Evolutionary conservation across 23 red algal genomes (phyloP), one percentile per base, ranked within the genome.

Genomic region (Chondrus crispus): DNA sequence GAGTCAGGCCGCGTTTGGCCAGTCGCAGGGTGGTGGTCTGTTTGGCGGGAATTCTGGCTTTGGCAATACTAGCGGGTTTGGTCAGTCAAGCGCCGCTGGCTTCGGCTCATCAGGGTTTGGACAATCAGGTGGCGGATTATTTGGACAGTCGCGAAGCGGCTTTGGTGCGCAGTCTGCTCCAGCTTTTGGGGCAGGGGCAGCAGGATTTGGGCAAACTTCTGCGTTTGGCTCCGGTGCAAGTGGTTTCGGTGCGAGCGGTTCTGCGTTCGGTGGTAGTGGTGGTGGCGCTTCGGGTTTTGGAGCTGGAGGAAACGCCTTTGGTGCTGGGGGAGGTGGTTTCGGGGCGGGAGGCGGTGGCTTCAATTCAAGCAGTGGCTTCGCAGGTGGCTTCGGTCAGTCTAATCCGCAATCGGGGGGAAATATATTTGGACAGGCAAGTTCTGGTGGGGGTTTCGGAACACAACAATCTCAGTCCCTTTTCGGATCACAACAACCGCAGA

Each of bases 21-120:
- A 24, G 30, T 28, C 75, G 2, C 40, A n/a, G 20, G 76, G 73
- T 13, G 71, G 71, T 76, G 71, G 71, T 37, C 38, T 76, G 35
- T 74, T 92, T 70, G 89, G 89, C 2, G 84, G 62, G 55, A 84
- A 68, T 2, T 54, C 77, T 73, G 89, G 46, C 37, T 92, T 92
- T 28, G 89, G 89, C 13, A 66, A 43, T 29, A 47, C 73, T 22
- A 37, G 78, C 13, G 37, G 37, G 38, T 82, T 82, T 57, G 78
- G 78, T 19, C 44, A 42, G 20, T 36, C 78, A 18, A 70, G 64
- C 13, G 33, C 29, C 20, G 46, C 37, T 33, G 87, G 16, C 6
- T 90, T 90, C 69, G 87, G 87, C 3, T 29, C 36, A 30, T 12
- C 11, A 32, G 87, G 33, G 39, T 87, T 87, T 87, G 87, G 87